A percentile compares a stretch with the other conserved stretches of the same genome.
These are phyloP conservation scores for Epichloe festucae DNA, from an alignment of 2,329 filamentous ascomycete genomes.

Conservation along the genomic window DNA sequence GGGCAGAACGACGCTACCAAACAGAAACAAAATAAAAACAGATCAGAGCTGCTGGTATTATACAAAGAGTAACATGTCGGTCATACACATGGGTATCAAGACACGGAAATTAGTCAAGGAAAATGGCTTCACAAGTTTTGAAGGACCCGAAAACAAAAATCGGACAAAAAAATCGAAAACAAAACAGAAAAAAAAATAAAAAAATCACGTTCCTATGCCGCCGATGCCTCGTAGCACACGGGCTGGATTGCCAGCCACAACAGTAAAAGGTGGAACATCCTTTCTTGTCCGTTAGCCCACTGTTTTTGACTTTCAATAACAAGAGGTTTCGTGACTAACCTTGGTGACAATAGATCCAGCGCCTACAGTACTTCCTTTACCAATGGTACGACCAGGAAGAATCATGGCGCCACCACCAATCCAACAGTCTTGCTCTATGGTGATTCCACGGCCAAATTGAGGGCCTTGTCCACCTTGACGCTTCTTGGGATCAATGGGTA, in stretches of 20 bases:
- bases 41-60: constrained; percentile 1
- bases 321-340: constrained; percentile 24
- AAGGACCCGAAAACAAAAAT: background rate
- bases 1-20: background rate
- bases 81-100: constrained; percentile 19
- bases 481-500: constrained; percentile 59
- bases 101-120: constrained; percentile 9
- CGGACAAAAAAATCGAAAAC: no score
- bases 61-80: constrained; percentile 9
- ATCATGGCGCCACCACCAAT: constrained; percentile 67
- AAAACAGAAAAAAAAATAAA: no score
- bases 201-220: constrained; percentile 17
- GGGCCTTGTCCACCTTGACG: constrained; percentile 62
- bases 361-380: constrained; percentile 65
- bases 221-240: constrained; percentile 35
- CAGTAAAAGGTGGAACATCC: constrained; percentile 55
- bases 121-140: background rate
- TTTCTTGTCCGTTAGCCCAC: constrained; percentile 11
- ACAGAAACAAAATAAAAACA: background rate
- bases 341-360: constrained; percentile 79
- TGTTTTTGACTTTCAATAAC: no score
- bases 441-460: constrained; percentile 57
- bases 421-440: constrained; percentile 77
- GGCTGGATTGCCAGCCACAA: constrained; percentile 59
- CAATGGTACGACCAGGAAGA: constrained; percentile 67